These are phyloP conservation scores for Zygosaccharomyces sapae DNA, from an alignment of 1,139 yeast genomes.

Conservation along the genomic window DNA sequence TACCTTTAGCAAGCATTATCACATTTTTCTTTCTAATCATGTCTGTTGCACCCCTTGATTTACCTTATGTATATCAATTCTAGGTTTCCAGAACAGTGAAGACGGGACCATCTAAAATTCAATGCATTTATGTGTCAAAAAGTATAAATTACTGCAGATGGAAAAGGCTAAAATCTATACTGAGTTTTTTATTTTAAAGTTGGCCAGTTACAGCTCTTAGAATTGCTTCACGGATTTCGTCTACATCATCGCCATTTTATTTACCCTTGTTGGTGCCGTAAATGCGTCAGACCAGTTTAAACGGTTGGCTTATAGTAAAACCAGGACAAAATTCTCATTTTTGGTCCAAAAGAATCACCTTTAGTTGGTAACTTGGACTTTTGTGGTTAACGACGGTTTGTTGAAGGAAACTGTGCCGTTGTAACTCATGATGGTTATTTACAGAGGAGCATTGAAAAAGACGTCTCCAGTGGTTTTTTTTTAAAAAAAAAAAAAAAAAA, in stretches of 20 bases:
- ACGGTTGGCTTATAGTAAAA: not conserved
- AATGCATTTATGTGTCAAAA: no score
- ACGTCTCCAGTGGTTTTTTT: not conserved
- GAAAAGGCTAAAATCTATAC: no score
- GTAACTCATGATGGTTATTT: conserved; percentile 1
- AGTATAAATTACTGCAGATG: no score
- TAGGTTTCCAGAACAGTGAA: no score
- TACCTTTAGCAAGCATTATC: no score
- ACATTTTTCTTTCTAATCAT: no score
- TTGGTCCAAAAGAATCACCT: not conserved
- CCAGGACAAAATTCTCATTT: not conserved
- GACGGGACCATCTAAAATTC: no score
- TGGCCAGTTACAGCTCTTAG: no score
- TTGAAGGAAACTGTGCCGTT: not conserved
- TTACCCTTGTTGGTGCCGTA: not conserved
- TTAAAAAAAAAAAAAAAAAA: not conserved
- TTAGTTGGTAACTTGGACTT: not conserved
- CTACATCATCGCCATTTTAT: not conserved
- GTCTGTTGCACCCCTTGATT: no score
- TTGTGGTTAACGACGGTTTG: not conserved
- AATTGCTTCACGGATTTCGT: not conserved
- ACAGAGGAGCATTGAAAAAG: not conserved
- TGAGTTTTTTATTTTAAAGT: no score
- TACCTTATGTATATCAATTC: no score
- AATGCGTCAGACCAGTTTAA: not conserved